Base-by-base conservation (phyloP, 176 grass and related monocot species). In the Sorghum bicolor region DNA sequence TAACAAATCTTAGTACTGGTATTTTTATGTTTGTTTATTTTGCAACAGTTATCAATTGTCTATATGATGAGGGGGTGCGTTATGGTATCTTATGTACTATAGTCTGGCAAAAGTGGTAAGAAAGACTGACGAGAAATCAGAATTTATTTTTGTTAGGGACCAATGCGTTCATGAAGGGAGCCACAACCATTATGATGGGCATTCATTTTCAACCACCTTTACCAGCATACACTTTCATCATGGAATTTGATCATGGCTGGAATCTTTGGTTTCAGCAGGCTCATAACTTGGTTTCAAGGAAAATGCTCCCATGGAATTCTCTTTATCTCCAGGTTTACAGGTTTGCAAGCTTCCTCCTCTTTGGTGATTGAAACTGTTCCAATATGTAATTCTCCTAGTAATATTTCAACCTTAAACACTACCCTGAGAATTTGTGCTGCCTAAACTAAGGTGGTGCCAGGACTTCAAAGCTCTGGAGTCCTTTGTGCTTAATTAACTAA, bases 151-250 rank as follows among this genome's bases (percentile, higher is more conserved):
- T 33, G 75, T 75, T 43, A 87, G 80, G 89, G 89, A 87, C 89
- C 89, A 70, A 63, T 80, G 69, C 20, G 73, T 29, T 90, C 88
- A 78, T 82, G 79, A 81, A 77, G 64, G 40, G 77, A 41, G 77
- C 48, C 48, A 67, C 72, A 78, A 80, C 77, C 75, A 90, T 90
- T 82, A 28, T 36, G 78, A 72, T 36, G 20, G 24, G 61, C 80
- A 90, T 90, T 87, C 89, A 90, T 84, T 75, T 83, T 90, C 80
- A 83, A 68, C 79, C 7, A 84, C 80, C 50, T 87, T 87, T 87
- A 75, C 70, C 80, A 80, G 85, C 75, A 87, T 64, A 70, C 64
- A 80, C 80, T 90, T 90, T 71, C 69, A 80, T 90, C 85, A 87
- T 80, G 84, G 74, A 80, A 80, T 28, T 19, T 48, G 41, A 76